Conservation (phyloP, 768 basidiomycete genomes). For the Flagelloscypha sp. region DNA sequence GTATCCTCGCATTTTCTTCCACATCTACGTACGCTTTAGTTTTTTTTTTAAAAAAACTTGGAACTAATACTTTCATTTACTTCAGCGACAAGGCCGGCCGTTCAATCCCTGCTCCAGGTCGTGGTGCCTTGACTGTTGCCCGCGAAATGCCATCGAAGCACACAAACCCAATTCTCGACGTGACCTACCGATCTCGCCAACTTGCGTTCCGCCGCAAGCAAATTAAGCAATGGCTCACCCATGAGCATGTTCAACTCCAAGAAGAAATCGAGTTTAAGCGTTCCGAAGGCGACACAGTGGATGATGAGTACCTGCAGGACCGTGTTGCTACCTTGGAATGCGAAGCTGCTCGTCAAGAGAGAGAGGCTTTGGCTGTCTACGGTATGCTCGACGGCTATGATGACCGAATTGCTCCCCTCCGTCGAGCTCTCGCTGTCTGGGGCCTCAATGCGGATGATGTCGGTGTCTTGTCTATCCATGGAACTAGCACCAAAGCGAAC, state of each 20-base stretch:
- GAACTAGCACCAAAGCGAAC: conserved; percentile 82
- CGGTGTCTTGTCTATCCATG: conserved; percentile 83
- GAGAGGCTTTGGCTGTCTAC: conserved; percentile 85
- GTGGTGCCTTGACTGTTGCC: conserved; percentile 84
- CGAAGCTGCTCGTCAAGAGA: conserved; percentile 88
- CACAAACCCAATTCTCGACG: conserved; percentile 70
- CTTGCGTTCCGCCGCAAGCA: conserved; percentile 92
- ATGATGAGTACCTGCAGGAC: conserved; percentile 64
- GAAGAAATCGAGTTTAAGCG: conserved; percentile 65
- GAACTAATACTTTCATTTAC: conserved; percentile 5
- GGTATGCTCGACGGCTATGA: conserved; percentile 92
- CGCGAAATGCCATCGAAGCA: conserved; percentile 76
- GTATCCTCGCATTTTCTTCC: conserved; percentile 90
- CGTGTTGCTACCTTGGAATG: conserved; percentile 81
- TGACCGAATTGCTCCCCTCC: conserved; percentile 80
- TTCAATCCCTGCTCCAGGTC: conserved; percentile 94
- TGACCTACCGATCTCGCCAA: conserved; percentile 89
- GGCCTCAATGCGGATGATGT: conserved; percentile 90
- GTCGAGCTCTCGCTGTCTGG: conserved; percentile 95
- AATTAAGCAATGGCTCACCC: conserved; percentile 88
- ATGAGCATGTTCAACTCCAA: conserved; percentile 80
- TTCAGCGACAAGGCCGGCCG: conserved; percentile 95
- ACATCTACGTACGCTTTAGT: conserved; percentile 91
- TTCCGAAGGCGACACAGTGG: conserved; percentile 38
- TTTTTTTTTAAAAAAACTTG: not conserved